Percentiles rank a stretch among this genome's conserved stretches.
phyloP scores from a whole-genome alignment of 257 asterid genomes.

The Asclepias syriaca region DNA sequence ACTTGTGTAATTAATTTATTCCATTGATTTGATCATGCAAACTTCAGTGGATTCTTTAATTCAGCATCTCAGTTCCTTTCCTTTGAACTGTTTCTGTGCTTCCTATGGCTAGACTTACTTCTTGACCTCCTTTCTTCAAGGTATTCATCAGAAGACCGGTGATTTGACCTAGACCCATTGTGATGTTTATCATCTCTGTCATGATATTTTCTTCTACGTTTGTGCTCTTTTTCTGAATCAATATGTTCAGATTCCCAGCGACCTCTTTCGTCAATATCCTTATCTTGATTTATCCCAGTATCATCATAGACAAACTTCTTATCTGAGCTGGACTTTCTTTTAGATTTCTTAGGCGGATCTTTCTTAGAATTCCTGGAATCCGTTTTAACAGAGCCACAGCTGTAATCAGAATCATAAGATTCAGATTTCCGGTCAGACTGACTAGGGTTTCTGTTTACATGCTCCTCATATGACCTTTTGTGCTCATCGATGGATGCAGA shows the following conservation, averaged over 20 bases:
- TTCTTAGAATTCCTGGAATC: neutral
- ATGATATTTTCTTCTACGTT: constrained; percentile 13
- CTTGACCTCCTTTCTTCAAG: constrained; percentile 1
- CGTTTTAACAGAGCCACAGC: neutral
- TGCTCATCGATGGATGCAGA: constrained; percentile 24
- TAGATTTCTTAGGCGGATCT: neutral
- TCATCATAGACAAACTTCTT: constrained; percentile 14
- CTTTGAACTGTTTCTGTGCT: constrained; percentile 6
- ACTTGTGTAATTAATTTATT: constrained; percentile 1
- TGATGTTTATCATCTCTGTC: constrained; percentile 1
- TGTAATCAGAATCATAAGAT: constrained; percentile 6
- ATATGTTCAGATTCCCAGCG: constrained; percentile 50
- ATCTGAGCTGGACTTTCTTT: constrained; percentile 19
- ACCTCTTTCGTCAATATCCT: constrained; percentile 35
- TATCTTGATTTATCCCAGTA: constrained; percentile 16
- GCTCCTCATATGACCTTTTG: neutral
- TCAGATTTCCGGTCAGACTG: constrained; percentile 15
- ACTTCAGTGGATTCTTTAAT: neutral
- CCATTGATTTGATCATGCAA: neutral
- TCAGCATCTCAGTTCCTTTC: constrained; percentile 12
- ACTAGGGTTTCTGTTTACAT: constrained; percentile 12
- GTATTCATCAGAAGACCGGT: neutral
- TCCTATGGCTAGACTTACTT: constrained; percentile 7
- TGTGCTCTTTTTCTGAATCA: constrained; percentile 11
- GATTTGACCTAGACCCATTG: constrained; percentile 3